phyloP scores from a whole-genome alignment of 148 eudicot species.

The Diospyros lotus region DNA sequence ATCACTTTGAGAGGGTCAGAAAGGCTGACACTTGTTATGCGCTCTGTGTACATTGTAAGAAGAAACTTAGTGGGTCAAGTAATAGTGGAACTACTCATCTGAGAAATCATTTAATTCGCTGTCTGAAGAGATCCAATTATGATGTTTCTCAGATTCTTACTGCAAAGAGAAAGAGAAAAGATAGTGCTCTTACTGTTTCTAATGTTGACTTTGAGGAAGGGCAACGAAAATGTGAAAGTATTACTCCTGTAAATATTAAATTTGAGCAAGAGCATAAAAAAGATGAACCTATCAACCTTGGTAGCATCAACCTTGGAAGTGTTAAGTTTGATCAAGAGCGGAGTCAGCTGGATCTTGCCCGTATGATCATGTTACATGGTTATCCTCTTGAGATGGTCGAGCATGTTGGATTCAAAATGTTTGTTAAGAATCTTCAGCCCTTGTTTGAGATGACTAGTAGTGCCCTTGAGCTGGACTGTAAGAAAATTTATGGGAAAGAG shows the following conservation, averaged over 20 bases:
- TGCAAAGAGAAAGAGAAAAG: conserved; percentile 73
- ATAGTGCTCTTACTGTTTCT: conserved; percentile 40
- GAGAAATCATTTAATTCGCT: conserved; percentile 91
- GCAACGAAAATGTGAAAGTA: conserved; percentile 55
- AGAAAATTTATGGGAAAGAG: conserved; percentile 66
- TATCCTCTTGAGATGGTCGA: conserved; percentile 91
- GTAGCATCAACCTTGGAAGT: conserved; percentile 49
- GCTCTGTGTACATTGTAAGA: conserved; percentile 84
- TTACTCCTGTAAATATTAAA: conserved; percentile 49
- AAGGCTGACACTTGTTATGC: conserved; percentile 88
- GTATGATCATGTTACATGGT: conserved; percentile 93
- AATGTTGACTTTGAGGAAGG: conserved; percentile 51
- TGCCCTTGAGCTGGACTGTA: conserved; percentile 67
- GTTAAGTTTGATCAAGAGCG: conserved; percentile 84
- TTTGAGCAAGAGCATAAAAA: conserved; percentile 68
- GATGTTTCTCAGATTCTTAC: conserved; percentile 89
- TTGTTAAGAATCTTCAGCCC: conserved; percentile 92
- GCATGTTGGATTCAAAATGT: conserved; percentile 79
- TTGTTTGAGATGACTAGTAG: conserved; percentile 62
- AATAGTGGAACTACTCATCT: conserved; percentile 97
- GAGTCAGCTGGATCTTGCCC: conserved; percentile 81
- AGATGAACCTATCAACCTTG: conserved; percentile 56
- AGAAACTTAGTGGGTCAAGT: conserved; percentile 95
- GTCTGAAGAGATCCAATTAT: conserved; percentile 81
- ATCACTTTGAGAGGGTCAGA: conserved; percentile 92